Evolutionary conservation across 768 basidiomycete species (phyloP).

Genomic region (Mycena venus): DNA sequence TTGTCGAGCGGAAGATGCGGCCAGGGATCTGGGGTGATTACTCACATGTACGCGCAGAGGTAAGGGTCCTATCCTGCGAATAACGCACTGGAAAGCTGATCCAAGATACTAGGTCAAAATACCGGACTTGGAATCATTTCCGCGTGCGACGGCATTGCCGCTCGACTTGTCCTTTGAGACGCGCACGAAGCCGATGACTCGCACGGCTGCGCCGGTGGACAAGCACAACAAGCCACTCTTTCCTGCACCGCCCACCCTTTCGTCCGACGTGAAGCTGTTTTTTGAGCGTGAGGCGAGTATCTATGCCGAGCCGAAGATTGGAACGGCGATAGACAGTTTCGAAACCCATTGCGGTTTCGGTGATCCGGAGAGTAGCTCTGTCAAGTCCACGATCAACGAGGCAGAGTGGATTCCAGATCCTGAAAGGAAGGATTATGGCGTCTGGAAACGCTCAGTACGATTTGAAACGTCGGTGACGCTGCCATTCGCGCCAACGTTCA

Average conservation of each 20-base stretch:
- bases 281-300: conserved; percentile 28
- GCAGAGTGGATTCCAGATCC: conserved; percentile 30
- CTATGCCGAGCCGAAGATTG: not conserved
- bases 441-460: conserved; percentile 29
- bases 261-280: conserved; percentile 20
- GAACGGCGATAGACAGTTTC: conserved; percentile 1
- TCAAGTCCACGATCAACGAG: not conserved
- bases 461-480: conserved; percentile 22
- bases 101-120: conserved; percentile 5
- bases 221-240: conserved; percentile 21
- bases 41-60: conserved; percentile 16
- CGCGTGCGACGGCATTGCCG: conserved; percentile 24
- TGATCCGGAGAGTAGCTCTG: conserved; percentile 9
- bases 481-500: conserved; percentile 29
- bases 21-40: conserved; percentile 26
- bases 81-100: not conserved
- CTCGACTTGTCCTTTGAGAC: conserved; percentile 18
- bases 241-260: conserved; percentile 25
- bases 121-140: conserved; percentile 20
- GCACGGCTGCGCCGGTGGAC: conserved; percentile 15
- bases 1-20: conserved; percentile 19
- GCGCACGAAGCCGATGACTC: conserved; percentile 26
- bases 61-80: not conserved
- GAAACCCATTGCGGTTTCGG: conserved; percentile 10
- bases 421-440: conserved; percentile 12